Percentiles rank a stretch among this genome's conserved stretches.
phyloP scores from a whole-genome alignment of 2,329 filamentous ascomycete species.

The Alternaria arbusti region DNA sequence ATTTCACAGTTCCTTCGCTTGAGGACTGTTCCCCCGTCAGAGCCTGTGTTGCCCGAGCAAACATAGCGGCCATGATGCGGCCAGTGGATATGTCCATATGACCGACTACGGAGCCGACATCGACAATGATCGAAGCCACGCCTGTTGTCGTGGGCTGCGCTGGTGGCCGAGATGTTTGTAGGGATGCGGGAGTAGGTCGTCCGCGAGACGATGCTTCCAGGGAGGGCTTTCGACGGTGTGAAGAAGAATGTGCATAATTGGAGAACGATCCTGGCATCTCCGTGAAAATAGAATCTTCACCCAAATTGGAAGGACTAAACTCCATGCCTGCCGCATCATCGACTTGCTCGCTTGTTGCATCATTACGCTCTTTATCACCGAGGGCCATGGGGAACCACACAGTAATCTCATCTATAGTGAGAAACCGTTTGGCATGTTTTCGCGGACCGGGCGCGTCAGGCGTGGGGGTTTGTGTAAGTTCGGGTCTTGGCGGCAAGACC shows the following conservation, averaged over 20 bases:
- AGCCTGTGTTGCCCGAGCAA: constrained; percentile 31
- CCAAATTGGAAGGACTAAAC: constrained; percentile 39
- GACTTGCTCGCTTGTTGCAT: constrained; percentile 8
- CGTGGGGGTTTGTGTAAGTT: constrained; percentile 4
- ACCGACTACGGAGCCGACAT: constrained; percentile 42
- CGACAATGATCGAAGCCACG: constrained; percentile 31
- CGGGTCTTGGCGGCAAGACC: constrained; percentile 19
- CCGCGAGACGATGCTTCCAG: constrained; percentile 29
- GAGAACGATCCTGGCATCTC: constrained; percentile 58
- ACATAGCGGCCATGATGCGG: constrained; percentile 41
- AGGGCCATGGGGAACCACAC: constrained; percentile 47
- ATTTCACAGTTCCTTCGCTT: neutral
- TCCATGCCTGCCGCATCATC: constrained; percentile 23
- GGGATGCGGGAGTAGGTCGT: constrained; percentile 16
- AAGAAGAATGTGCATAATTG: constrained; percentile 53
- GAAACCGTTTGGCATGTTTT: constrained; percentile 40
- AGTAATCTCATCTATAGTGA: constrained; percentile 47
- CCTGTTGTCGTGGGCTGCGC: constrained; percentile 13
- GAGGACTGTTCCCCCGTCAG: constrained; percentile 16
- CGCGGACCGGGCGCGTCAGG: neutral
- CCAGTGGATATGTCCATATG: constrained; percentile 47
- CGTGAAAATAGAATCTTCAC: constrained; percentile 47
- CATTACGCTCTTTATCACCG: constrained; percentile 12
- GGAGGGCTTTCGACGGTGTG: constrained; percentile 35
- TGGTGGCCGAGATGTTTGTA: constrained; percentile 3